Evolutionary conservation across 768 basidiomycete species (phyloP), one percentile per base, ranked within the genome.

Genomic region (Tephrocybe rancida): DNA sequence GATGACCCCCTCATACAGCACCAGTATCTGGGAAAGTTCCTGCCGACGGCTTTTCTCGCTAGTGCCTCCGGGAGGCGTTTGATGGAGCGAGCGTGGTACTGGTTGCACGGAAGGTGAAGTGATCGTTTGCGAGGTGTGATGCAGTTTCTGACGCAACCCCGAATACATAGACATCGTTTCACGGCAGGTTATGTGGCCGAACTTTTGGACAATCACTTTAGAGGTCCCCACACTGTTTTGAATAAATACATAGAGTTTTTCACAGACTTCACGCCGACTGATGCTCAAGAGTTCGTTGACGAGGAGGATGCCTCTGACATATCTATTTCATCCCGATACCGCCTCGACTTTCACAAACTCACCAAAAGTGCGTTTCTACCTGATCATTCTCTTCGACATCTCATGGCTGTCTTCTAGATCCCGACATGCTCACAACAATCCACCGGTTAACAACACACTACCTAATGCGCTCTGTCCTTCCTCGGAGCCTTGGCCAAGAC

Each of bases 141-240:
- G 0, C 25, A 25, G 10, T 34, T 57, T 25, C 50, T 60, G 13
- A 44, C 25, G 21, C 6, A 44, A 26, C n/a, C n/a, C n/a, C n/a
- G n/a, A n/a, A n/a, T 30, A 13, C 5, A 2, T 38, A 79, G 78
- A 60, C 71, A 78, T 67, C 74, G 78, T 18, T 78, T 78, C 44
- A 78, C 76, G 0, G 72, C 73, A 22, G 76, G 75, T 26, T 80
- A 72, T 46, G 60, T 78, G 8, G 60, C 73, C 1, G 75, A 78
- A 48, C 64, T 78, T 11, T 52, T 80, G 8, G 45, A 65, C 16
- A 68, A 73, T 22, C 72, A 73, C 4, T 77, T 77, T 51, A 62
- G 61, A 52, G 55, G 65, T 29, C 77, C 77, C 0, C 76, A 78
- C 60, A 59, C 66, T 9, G 64, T 77, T 10, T 63, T 78, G 4